Evolutionary conservation across 495 filamentous ascomycete species (phyloP).

Genomic region (Penicillium longicatenatum): DNA sequence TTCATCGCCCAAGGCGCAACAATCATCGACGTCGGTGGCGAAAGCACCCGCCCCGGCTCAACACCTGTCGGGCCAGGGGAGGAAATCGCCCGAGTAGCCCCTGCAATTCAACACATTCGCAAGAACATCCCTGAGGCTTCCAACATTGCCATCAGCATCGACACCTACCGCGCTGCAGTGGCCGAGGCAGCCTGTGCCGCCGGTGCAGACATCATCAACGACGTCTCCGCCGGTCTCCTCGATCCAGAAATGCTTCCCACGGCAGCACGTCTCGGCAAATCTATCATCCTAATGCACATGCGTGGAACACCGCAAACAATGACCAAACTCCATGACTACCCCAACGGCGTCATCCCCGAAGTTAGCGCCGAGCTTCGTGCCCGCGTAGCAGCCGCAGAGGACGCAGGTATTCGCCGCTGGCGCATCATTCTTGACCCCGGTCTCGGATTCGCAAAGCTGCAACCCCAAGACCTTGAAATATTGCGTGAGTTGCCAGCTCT

Average conservation of each 20-base stretch:
- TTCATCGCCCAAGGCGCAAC: constrained; percentile 70
- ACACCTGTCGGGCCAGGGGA: constrained; percentile 64
- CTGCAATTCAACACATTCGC: constrained; percentile 73
- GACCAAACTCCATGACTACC: constrained; percentile 69
- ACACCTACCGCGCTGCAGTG: constrained; percentile 88
- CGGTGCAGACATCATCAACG: constrained; percentile 93
- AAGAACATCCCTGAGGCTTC: constrained; percentile 58
- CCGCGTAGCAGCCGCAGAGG: constrained; percentile 76
- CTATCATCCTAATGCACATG: constrained; percentile 93
- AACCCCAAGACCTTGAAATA: constrained; percentile 77
- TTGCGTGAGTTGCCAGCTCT: constrained; percentile 66
- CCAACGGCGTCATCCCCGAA: constrained; percentile 68
- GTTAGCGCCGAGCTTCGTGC: constrained; percentile 68
- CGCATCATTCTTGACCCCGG: constrained; percentile 94
- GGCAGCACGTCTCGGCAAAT: constrained; percentile 75
- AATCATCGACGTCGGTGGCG: constrained; percentile 91
- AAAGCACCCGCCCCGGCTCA: constrained; percentile 82
- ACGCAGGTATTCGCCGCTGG: constrained; percentile 84
- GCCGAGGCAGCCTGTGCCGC: constrained; percentile 78
- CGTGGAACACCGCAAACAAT: constrained; percentile 87
- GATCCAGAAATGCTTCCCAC: constrained; percentile 83
- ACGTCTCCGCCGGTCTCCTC: constrained; percentile 80
- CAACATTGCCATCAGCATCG: constrained; percentile 74
- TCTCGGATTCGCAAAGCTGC: constrained; percentile 87
- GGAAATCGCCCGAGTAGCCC: constrained; percentile 77